Base-by-base conservation (phyloP, 2,329 filamentous ascomycete species). In the Zarea fungicola region DNA sequence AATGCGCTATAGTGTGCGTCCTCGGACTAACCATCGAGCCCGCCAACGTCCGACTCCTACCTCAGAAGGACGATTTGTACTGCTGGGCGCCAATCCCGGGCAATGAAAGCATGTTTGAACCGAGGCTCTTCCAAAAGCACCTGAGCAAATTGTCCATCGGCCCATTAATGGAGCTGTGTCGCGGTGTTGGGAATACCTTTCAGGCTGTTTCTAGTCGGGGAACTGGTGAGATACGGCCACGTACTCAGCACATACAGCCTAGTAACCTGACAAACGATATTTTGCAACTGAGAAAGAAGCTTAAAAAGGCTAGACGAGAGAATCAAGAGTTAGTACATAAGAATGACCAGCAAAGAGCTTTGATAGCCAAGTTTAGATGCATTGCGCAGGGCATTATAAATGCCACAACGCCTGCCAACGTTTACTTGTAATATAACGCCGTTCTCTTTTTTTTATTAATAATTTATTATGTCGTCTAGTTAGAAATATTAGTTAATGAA, bases 101-200 rank as follows among this genome's bases (percentile, higher is more conserved):
- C 14, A 31, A 23, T 23, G 41, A 43, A n/a, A 25, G 19, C 41
- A 22, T 43, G 10, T 43, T 43, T 13, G 14, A 43, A 13, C 18
- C 18, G 22, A 43, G 19, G 11, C 28, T 43, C 5, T 43, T 43
- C 28, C 13, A 43, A 13, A 43, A 34, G 23, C 21, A 43, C 11
- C 10, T 43, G 11, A 43, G 41, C 28, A 43, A 43, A 19, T 25
- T 43, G 5, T 43, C 41, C n/a, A 43, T 43, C 8, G 28, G 41
- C 18, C 41, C 19, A 14, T 28, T 43, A 1, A 43, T 43, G 18
- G 26, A 43, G 16, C 41, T 43, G 14, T 34, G 11, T 32, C 28
- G 18, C 18, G 28, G 41, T 7, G 41, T 43, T 22, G 28, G 28
- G 11, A 32, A 43, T 5, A 34, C 28, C n/a, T 43, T 43, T 43